These are phyloP conservation scores for Marasmius oreades DNA, from an alignment of 1,284 basidiomycete genomes.

Conservation along the genomic window DNA sequence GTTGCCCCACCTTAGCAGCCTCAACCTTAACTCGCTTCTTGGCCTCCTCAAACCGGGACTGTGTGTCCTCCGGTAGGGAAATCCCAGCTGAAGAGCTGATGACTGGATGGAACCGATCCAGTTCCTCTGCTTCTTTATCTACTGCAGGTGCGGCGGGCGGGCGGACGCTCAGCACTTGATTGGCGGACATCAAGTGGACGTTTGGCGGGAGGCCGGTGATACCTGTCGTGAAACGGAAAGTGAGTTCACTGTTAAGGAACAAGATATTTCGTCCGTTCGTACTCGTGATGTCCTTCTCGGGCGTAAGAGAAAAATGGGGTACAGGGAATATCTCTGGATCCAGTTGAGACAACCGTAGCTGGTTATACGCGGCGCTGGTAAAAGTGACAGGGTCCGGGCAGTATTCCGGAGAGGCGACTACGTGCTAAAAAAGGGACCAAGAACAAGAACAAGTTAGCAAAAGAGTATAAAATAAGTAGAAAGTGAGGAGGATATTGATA, in stretches of 20 bases:
- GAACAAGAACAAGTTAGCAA: no score
- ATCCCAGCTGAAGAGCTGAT: conserved; percentile 27
- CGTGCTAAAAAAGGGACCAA: conserved; percentile 58
- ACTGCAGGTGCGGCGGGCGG: conserved; percentile 40
- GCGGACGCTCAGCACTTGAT: conserved; percentile 41
- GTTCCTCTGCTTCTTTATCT: conserved; percentile 28
- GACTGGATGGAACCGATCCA: conserved; percentile 49
- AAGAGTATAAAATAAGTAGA: no score
- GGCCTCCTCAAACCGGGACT: conserved; percentile 33
- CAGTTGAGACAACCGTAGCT: conserved; percentile 69
- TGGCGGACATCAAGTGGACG: conserved; percentile 35
- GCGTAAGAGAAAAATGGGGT: conserved; percentile 48
- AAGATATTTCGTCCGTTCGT: conserved; percentile 13
- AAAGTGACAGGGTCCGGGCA: conserved; percentile 70
- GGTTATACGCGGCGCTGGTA: conserved; percentile 69
- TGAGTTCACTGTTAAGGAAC: neutral
- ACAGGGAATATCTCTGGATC: conserved; percentile 75
- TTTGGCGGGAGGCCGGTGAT: conserved; percentile 47
- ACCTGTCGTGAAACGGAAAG: conserved; percentile 26
- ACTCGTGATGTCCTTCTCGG: conserved; percentile 43
- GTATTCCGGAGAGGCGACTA: conserved; percentile 61
- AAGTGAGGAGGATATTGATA: conserved; percentile 6
- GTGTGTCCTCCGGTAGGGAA: conserved; percentile 32
- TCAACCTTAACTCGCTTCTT: conserved; percentile 24
- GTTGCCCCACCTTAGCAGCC: conserved; percentile 15